Percentiles rank a stretch among this genome's conserved stretches.
Evolutionary conservation across 129 eudicot genomes (phyloP).

Genomic region (Rutidosis leptorrhynchoides): DNA sequence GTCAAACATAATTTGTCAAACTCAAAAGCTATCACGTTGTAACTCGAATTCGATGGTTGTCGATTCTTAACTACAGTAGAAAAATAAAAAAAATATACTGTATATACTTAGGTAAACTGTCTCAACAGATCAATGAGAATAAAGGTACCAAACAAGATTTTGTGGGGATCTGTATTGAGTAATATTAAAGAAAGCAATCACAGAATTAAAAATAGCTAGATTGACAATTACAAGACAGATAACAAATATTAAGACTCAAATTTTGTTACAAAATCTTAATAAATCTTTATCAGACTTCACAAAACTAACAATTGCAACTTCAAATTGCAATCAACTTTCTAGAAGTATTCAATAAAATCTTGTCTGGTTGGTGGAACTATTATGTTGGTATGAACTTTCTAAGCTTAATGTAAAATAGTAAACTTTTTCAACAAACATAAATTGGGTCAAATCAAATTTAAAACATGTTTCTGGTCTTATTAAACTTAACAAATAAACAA

Average conservation of each 20-base stretch:
- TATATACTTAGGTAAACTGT: constrained; percentile 33
- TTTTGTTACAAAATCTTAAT: too few species aligned
- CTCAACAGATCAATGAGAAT: constrained; percentile 23
- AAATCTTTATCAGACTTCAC: not conserved
- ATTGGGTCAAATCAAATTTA: constrained; percentile 14
- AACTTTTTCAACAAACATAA: constrained; percentile 17
- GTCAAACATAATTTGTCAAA: constrained; percentile 3
- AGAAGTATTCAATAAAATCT: not conserved
- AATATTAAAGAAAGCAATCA: not conserved
- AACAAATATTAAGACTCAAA: not conserved
- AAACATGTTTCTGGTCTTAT: constrained; percentile 16
- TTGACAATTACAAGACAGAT: not conserved
- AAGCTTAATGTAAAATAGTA: not conserved
- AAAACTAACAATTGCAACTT: not conserved
- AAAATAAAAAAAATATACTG: constrained; percentile 4
- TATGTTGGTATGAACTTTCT: constrained; percentile 14
- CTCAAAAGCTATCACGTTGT: not conserved
- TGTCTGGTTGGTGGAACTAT: constrained; percentile 18
- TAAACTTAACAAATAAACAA: constrained; percentile 4
- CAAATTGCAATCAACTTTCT: not conserved
- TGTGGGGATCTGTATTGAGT: constrained; percentile 27
- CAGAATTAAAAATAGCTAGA: not conserved
- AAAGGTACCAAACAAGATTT: constrained; percentile 34
- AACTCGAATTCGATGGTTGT: too few species aligned
- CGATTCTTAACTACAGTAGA: too few species aligned